phyloP scores from a whole-genome alignment of 768 basidiomycete species.

The Amanita fuliginea region DNA sequence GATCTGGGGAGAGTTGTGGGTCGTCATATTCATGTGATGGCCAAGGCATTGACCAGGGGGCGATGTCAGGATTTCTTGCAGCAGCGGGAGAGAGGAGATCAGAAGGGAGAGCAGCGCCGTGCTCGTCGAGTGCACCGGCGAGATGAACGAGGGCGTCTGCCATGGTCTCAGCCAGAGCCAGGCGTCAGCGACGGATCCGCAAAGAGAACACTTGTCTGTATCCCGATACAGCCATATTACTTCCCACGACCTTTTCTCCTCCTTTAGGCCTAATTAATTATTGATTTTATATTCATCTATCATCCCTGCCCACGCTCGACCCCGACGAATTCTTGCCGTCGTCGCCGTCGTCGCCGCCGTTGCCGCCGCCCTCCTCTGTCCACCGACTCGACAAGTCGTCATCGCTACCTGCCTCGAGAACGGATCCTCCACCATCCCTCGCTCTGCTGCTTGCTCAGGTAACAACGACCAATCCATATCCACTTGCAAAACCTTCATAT shows the following conservation, averaged over 20 bases:
- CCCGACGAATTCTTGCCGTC: no score
- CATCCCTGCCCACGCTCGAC: neutral
- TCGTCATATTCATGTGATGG: conserved; percentile 7
- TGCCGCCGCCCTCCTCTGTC: no score
- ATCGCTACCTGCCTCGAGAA: neutral
- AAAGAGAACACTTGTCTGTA: neutral
- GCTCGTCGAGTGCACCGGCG: conserved; percentile 14
- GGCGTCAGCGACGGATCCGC: neutral
- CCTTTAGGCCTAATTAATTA: neutral
- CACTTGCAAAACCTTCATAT: no score
- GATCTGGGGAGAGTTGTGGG: conserved; percentile 3
- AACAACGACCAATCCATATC: conserved; percentile 17
- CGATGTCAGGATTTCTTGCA: conserved; percentile 7
- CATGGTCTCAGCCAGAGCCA: conserved; percentile 1
- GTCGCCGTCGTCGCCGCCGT: no score
- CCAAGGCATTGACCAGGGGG: conserved; percentile 10
- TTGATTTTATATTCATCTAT: neutral
- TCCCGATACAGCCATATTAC: conserved; percentile 1
- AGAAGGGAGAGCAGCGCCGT: conserved; percentile 12
- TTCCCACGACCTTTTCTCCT: neutral
- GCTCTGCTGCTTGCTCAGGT: no score
- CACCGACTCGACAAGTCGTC: no score
- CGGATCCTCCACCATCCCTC: neutral
- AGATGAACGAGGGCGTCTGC: conserved; percentile 10
- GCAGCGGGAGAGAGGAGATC: conserved; percentile 9